These are phyloP conservation scores for Volvariella volvacea DNA, from an alignment of 1,284 basidiomycete species.

Conservation along the genomic window DNA sequence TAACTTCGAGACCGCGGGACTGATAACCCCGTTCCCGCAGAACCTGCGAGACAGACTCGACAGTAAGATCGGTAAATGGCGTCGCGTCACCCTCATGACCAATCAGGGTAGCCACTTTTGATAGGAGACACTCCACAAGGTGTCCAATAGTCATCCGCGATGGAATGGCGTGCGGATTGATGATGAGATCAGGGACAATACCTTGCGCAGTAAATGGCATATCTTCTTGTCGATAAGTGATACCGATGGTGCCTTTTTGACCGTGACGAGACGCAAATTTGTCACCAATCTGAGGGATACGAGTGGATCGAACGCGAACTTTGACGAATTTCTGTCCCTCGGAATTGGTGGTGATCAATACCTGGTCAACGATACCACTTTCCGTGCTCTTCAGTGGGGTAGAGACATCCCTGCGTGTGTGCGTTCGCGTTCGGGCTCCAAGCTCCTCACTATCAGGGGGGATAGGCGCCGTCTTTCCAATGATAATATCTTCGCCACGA, in stretches of 20 bases:
- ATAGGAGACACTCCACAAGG: slow-evolving; percentile 96
- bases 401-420: slow-evolving; percentile 91
- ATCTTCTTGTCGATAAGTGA: slow-evolving; percentile 98
- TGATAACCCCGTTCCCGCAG: slow-evolving; percentile 87
- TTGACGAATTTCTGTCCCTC: slow-evolving; percentile 99
- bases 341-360: slow-evolving; percentile 92
- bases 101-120: slow-evolving; percentile 93
- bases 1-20: slow-evolving; percentile 92
- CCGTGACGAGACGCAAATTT: slow-evolving; percentile 99
- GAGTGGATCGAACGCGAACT: slow-evolving; percentile 91
- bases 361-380: slow-evolving; percentile 96
- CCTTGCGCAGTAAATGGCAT: slow-evolving; percentile 99
- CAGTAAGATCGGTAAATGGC: slow-evolving; percentile 96
- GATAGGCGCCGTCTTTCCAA: slow-evolving; percentile 97
- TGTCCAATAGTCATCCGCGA: slow-evolving; percentile 99
- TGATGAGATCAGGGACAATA: slow-evolving; percentile 94
- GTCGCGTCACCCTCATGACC: slow-evolving; percentile 98
- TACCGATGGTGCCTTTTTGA: slow-evolving; percentile 99
- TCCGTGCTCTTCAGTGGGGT: slow-evolving; percentile 98
- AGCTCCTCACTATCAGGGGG: slow-evolving; percentile 96
- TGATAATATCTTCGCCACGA: slow-evolving; percentile 96
- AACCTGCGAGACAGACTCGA: slow-evolving; percentile 87
- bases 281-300: slow-evolving; percentile 96
- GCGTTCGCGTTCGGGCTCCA: slow-evolving; percentile 87
- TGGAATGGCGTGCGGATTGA: slow-evolving; percentile 99